phyloP scores from a whole-genome alignment of 148 eudicot genomes.

The Amaranthus palmeri region DNA sequence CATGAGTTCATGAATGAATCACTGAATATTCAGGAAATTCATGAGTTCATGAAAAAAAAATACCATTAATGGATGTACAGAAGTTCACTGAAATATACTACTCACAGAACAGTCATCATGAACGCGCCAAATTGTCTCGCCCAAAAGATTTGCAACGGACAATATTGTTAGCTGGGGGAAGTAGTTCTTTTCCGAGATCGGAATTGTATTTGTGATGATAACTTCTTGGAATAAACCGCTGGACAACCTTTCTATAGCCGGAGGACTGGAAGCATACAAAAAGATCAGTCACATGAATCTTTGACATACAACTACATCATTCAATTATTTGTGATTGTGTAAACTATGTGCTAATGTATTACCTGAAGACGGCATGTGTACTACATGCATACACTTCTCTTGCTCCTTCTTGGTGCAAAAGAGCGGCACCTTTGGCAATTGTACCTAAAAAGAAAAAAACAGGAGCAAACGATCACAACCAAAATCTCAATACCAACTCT shows the following conservation, averaged over 20 bases:
- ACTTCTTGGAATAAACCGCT: conserved; percentile 93
- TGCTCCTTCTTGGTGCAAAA: conserved; percentile 81
- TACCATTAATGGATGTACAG: no score
- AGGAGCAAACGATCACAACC: neutral
- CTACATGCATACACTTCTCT: conserved; percentile 86
- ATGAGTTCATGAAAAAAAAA: neutral
- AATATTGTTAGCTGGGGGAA: conserved; percentile 86
- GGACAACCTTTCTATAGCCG: conserved; percentile 84
- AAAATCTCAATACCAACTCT: neutral
- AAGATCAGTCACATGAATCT: neutral
- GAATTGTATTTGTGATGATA: conserved; percentile 84
- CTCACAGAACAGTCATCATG: conserved; percentile 91
- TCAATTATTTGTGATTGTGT: neutral
- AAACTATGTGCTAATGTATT: neutral
- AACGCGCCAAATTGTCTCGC: conserved; percentile 95
- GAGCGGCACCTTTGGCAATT: conserved; percentile 77
- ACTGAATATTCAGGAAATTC: neutral
- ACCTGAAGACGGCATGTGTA: conserved; percentile 94
- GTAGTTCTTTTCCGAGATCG: conserved; percentile 70
- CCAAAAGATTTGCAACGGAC: conserved; percentile 88
- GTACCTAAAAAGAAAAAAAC: conserved; percentile 51
- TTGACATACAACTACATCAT: neutral
- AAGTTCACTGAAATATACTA: conserved; percentile 23
- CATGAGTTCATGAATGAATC: neutral
- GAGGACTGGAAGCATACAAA: conserved; percentile 53